Percentiles rank a stretch among this genome's conserved stretches.
Evolutionary conservation across 768 basidiomycete genomes (phyloP).

Genomic region (Dentipellis fragilis): DNA sequence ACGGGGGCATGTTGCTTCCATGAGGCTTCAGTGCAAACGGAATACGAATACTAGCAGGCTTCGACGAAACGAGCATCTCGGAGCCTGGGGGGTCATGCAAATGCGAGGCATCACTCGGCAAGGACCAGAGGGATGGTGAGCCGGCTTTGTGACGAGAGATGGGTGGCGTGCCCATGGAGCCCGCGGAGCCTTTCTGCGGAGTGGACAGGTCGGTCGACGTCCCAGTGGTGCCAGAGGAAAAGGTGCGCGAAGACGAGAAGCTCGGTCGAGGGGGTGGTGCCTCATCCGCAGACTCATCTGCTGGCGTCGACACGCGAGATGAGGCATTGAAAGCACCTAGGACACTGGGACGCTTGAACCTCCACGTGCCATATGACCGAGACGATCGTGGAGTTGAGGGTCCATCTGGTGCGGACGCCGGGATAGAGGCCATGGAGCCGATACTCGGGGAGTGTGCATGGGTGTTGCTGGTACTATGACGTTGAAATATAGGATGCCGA

Average conservation of each 20-base stretch:
- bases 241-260: constrained; percentile 14
- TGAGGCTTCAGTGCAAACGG: constrained; percentile 21
- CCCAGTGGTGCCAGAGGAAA: constrained; percentile 14
- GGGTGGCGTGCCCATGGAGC: constrained; percentile 24
- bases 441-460: constrained; percentile 31
- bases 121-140: constrained; percentile 28
- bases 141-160: constrained; percentile 25
- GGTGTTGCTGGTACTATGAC: constrained; percentile 1
- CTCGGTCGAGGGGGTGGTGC: constrained; percentile 14
- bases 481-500: constrained; percentile 14
- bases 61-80: constrained; percentile 14
- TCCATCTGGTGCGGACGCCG: not conserved
- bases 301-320: constrained; percentile 26
- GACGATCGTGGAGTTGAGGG: constrained; percentile 4
- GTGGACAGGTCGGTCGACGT: constrained; percentile 9
- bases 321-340: constrained; percentile 44
- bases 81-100: constrained; percentile 27
- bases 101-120: constrained; percentile 29
- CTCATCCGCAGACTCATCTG: constrained; percentile 23
- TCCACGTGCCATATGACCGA: constrained; percentile 15
- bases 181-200: constrained; percentile 23
- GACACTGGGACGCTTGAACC: constrained; percentile 38
- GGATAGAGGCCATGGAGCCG: constrained; percentile 3
- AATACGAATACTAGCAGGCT: constrained; percentile 21
- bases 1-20: constrained; percentile 4